Evolutionary conservation across 148 eudicot genomes (phyloP).

Genomic region (Rhododendron henanense): DNA sequence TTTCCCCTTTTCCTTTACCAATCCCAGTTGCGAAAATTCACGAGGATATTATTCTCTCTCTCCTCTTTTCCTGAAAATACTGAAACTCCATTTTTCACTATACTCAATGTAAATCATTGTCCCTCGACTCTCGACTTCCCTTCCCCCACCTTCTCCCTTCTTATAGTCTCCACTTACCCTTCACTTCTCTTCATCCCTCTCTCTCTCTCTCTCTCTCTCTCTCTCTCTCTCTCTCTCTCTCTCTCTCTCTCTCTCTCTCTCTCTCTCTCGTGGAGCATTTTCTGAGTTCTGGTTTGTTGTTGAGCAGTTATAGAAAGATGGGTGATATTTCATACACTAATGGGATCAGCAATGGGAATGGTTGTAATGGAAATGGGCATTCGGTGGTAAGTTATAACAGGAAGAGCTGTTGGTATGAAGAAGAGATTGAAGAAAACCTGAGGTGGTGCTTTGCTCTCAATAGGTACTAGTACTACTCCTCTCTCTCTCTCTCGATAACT

Average conservation of each 20-base stretch:
- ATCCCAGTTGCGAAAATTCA: conserved; percentile 36
- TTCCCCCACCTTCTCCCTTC: conserved; percentile 16
- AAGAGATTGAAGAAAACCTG: conserved; percentile 85
- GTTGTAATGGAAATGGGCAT: conserved; percentile 36
- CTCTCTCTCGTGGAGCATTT: not conserved
- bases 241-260: not conserved
- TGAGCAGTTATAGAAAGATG: conserved; percentile 21
- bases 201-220: not conserved
- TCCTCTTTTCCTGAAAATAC: not conserved
- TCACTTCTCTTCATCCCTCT: conserved; percentile 27
- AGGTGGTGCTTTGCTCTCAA: conserved; percentile 92
- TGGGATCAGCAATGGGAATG: conserved; percentile 39
- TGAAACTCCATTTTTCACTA: not conserved
- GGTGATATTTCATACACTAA: conserved; percentile 51
- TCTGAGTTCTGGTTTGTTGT: not conserved
- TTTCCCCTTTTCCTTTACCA: not conserved
- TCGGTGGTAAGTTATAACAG: conserved; percentile 35
- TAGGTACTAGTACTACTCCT: conserved; percentile 46
- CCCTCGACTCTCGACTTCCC: conserved; percentile 16
- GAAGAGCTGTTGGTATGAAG: conserved; percentile 94
- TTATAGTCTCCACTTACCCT: conserved; percentile 11
- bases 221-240: conserved; percentile 6
- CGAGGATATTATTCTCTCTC: conserved; percentile 29
- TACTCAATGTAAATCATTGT: conserved; percentile 24
- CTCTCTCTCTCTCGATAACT: not conserved